Percentiles rank a stretch among this genome's conserved stretches.
Conservation (phyloP, 2,329 filamentous ascomycete genomes). For the Fusarium pseudograminearum region DNA sequence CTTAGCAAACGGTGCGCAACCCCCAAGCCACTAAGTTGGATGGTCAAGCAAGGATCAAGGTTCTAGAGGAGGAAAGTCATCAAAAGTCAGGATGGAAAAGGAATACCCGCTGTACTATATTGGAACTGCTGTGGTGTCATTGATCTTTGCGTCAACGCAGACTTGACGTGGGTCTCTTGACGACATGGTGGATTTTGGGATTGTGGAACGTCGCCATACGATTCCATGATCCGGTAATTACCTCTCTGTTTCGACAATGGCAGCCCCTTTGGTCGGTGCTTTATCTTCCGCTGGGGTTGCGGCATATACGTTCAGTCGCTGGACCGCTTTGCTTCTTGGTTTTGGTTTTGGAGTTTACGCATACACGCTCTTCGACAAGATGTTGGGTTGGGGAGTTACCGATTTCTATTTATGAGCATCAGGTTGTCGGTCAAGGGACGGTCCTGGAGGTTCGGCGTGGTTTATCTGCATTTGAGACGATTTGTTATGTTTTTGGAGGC, state of each 20-base stretch:
- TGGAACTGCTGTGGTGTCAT: conserved; percentile 28
- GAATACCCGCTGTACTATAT: conserved; percentile 49
- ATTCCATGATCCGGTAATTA: conserved; percentile 27
- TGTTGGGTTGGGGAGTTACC: conserved; percentile 41
- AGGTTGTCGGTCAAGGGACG: conserved; percentile 40
- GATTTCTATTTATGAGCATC: conserved; percentile 43
- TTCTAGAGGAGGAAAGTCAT: conserved; percentile 48
- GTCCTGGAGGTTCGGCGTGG: conserved; percentile 40
- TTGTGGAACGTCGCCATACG: conserved; percentile 8
- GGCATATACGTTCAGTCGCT: conserved; percentile 14
- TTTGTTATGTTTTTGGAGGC: conserved; percentile 16
- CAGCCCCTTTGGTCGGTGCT: neutral
- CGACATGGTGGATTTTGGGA: conserved; percentile 3
- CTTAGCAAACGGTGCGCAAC: conserved; percentile 53
- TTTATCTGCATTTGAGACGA: conserved; percentile 39
- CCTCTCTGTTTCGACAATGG: conserved; percentile 29
- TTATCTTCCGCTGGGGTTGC: neutral
- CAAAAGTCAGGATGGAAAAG: conserved; percentile 47
- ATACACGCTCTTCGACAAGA: conserved; percentile 44
- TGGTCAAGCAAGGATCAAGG: conserved; percentile 31
- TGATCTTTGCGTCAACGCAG: neutral
- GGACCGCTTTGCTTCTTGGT: conserved; percentile 31
- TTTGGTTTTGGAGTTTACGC: conserved; percentile 46
- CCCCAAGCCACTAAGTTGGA: conserved; percentile 50
- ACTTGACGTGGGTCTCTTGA: neutral